Evolutionary conservation across 495 filamentous ascomycete genomes (phyloP), one percentile per base, ranked within the genome.

Genomic region (Cudoniella acicularis): DNA sequence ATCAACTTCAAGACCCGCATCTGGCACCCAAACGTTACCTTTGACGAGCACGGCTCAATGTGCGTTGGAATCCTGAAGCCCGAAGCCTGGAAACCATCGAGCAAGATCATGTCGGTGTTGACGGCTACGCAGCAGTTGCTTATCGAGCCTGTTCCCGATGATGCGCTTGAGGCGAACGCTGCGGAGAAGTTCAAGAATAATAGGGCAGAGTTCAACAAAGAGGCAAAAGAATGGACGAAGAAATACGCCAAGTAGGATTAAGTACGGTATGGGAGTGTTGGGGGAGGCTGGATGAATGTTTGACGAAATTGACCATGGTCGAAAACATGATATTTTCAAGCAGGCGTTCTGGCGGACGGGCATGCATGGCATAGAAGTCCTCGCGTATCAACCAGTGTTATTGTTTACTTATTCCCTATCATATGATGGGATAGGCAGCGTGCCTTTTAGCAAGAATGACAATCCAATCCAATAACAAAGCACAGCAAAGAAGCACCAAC

Each of bases 1-100:
- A 81, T 98, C 61, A 86, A 77, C 64, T 98, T 98, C 83, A 80
- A 82, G 52, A 98, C 94, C 41, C 96, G 94, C 69, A 91, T 98
- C 75, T 98, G 96, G 79, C 94, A 98, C 79, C 95, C 95, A 13
- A 98, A 98, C 75, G 85, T 98, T 47, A 92, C 89, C 68, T 96
- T 96, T 79, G 95, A 98, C 72, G 87, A 86, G 64, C 49, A 88
- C 57, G 94, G 94, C 9, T 84, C 79, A 68, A 96, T 98, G 88
- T 98, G 94, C 72, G 81, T 98, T 30, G 88, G 86, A 10, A 85
- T 96, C 73, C 82, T 98, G 61, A 87, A 92, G 57, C 64, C 85
- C 21, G 95, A 97, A 59, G 87, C 92, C 67, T 98, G 95, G 95
- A 98, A 98, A 79, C 94, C 94, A 1, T 84, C 84, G 26, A 88